These are phyloP conservation scores for Jackrogersella multiformis DNA, from an alignment of 495 filamentous ascomycete species.

Conservation along the genomic window DNA sequence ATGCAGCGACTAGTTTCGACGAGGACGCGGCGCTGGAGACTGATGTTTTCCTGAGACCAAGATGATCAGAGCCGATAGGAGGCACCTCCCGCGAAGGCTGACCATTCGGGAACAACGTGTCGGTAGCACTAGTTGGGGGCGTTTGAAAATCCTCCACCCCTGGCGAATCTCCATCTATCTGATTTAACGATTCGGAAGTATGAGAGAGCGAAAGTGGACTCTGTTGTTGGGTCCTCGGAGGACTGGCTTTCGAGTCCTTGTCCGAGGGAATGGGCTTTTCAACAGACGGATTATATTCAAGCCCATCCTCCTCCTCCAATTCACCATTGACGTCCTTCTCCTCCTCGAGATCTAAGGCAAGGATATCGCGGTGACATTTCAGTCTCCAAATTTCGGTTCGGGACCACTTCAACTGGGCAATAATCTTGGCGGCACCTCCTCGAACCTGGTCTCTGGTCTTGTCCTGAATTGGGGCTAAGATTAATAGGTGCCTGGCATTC, in stretches of 20 bases:
- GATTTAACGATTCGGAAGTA: slow-evolving; percentile 40
- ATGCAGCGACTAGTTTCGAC: slow-evolving; percentile 36
- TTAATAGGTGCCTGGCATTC: slow-evolving; percentile 91
- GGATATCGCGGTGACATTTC: slow-evolving; percentile 89
- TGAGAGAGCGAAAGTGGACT: slow-evolving; percentile 45
- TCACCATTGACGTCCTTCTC: slow-evolving; percentile 61
- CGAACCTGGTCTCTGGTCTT: slow-evolving; percentile 88
- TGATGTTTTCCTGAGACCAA: slow-evolving; percentile 51
- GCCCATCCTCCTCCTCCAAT: slow-evolving; percentile 41
- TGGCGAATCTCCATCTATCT: slow-evolving; percentile 50
- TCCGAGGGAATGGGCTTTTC: slow-evolving; percentile 37
- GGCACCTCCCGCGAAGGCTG: slow-evolving; percentile 65
- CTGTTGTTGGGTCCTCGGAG: slow-evolving; percentile 37
- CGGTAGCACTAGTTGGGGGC: slow-evolving; percentile 55
- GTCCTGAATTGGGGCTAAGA: slow-evolving; percentile 86
- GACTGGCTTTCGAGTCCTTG: slow-evolving; percentile 45
- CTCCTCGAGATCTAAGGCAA: slow-evolving; percentile 84
- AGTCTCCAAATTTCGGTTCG: slow-evolving; percentile 93
- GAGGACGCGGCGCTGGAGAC: slow-evolving; percentile 55
- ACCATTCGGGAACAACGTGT: slow-evolving; percentile 57
- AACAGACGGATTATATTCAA: slow-evolving; percentile 24
- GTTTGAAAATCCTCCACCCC: slow-evolving; percentile 56
- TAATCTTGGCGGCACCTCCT: slow-evolving; percentile 81
- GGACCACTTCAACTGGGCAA: slow-evolving; percentile 91
- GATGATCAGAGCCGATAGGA: slow-evolving; percentile 52